A percentile compares a stretch with the other conserved stretches of the same genome.
Evolutionary conservation across 1,139 yeast species (phyloP).

Genomic region (Debaryomyces subglobosus): DNA sequence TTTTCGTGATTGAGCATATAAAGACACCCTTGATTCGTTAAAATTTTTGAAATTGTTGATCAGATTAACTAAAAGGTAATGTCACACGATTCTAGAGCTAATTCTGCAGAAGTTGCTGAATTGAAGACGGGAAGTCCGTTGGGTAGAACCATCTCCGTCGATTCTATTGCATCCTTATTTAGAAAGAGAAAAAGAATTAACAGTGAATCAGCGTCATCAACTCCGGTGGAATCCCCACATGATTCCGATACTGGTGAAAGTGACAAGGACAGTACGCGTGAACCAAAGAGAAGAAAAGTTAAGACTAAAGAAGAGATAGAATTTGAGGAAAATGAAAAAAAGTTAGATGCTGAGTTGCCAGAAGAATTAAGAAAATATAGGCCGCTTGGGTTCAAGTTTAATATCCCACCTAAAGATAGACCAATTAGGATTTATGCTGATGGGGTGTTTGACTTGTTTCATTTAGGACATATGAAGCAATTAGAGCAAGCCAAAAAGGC

Average conservation of each 20-base stretch:
- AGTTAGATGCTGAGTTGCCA: constrained; percentile 62
- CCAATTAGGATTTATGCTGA: constrained; percentile 94
- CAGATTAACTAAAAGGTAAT: not conserved
- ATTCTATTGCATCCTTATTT: constrained; percentile 45
- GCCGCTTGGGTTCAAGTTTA: constrained; percentile 71
- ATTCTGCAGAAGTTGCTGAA: not conserved
- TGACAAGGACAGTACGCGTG: constrained; percentile 16
- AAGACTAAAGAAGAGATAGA: constrained; percentile 37
- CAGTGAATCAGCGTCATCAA: constrained; percentile 16
- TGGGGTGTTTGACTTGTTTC: constrained; percentile 96
- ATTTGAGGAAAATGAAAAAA: constrained; percentile 53
- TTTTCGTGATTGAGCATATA: not conserved
- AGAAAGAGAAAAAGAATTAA: constrained; percentile 34
- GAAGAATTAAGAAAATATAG: constrained; percentile 67
- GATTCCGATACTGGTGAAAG: constrained; percentile 21
- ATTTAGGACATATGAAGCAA: constrained; percentile 96
- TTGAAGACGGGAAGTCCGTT: constrained; percentile 16
- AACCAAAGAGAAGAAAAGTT: constrained; percentile 27
- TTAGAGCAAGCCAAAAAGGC: constrained; percentile 95
- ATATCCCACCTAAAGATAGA: constrained; percentile 81
- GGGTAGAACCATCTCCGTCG: constrained; percentile 45
- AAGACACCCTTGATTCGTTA: not conserved
- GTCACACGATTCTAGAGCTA: constrained; percentile 4
- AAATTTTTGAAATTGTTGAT: not conserved
- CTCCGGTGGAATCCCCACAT: constrained; percentile 18